Evolutionary conservation across 805 yeast species (phyloP).

Genomic region (Pichia nakasei): DNA sequence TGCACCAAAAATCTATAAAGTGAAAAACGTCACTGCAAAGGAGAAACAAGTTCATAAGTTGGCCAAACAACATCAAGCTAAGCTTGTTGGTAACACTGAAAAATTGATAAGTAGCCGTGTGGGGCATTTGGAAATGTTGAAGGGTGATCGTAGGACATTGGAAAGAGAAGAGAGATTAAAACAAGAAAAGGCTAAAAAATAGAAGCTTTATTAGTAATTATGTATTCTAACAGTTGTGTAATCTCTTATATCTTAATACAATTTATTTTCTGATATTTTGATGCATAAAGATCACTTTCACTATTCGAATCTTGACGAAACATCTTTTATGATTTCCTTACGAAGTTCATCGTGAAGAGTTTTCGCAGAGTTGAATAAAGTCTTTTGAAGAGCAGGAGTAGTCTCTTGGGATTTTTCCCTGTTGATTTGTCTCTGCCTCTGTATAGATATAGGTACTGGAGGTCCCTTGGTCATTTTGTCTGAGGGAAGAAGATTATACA

Average conservation of each 20-base stretch:
- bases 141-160: conserved; percentile 80
- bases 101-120: conserved; percentile 80
- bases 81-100: conserved; percentile 45
- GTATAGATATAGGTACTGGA: not conserved
- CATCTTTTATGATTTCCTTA: conserved; percentile 14
- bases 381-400: conserved; percentile 6
- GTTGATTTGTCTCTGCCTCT: not conserved
- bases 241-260: not conserved
- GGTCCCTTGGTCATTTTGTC: not conserved
- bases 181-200: conserved; percentile 19
- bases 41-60: conserved; percentile 41
- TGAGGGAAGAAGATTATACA: not conserved
- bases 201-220: not conserved
- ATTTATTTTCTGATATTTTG: not conserved
- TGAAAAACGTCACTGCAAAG: conserved; percentile 49
- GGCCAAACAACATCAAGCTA: conserved; percentile 39
- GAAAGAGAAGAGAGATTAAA: conserved; percentile 45
- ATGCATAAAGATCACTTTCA: too few species aligned
- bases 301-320: conserved; percentile 17
- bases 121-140: conserved; percentile 86
- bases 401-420: not conserved
- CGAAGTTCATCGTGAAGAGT: conserved; percentile 21
- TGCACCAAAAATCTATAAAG: conserved; percentile 65
- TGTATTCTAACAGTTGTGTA: not conserved
- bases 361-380: conserved; percentile 18